Evolutionary conservation across 129 eudicot genomes (phyloP), one percentile per base, ranked within the genome.

Genomic region (Glebionis coronaria): DNA sequence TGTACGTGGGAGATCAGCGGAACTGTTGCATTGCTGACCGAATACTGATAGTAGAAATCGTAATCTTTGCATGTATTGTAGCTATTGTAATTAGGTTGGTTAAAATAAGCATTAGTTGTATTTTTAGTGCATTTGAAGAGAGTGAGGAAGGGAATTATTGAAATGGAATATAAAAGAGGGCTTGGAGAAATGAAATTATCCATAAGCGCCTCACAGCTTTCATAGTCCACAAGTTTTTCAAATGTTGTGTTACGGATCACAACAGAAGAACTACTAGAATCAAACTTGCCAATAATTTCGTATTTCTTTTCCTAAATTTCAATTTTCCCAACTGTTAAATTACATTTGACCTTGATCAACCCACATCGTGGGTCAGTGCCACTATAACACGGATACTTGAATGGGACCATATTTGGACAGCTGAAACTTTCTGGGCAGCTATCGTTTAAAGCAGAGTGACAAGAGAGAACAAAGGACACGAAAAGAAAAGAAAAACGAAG

Each of bases 91-190:
- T 2, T 16, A 3, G 0, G 29, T 20, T 2, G 2, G 3, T 9
- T 0, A 55, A 73, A 73, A 63, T 63, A 73, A 23, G 16, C 61
- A 3, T 53, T n/a, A 0, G 18, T 29, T 23, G 55, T 9, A 42
- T 57, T 15, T 14, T 56, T 69, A 3, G 28, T 6, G 44, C 88
- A 83, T 70, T 56, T 69, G 58, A 70, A 80, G 27, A 83, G 11
- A 59, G 74, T 67, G 71, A 80, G 19, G 13, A 9, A 38, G 31
- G 56, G 31, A 16, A 4, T 1, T 14, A 77, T 5, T 23, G 28
- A n/a, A 45, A 80, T 69, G 27, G 76, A 66, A 29, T 25, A 67
- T 2, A 70, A 52, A n/a, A 75, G 71, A 21, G 76, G 53, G 0
- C 3, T 51, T 12, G 78, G 75, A 5, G 74, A 29, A 68, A 56